A percentile compares a stretch with the other conserved stretches of the same genome.
Evolutionary conservation across 495 filamentous ascomycete genomes (phyloP).

Genomic region (Aspergillus incahuasiensis): DNA sequence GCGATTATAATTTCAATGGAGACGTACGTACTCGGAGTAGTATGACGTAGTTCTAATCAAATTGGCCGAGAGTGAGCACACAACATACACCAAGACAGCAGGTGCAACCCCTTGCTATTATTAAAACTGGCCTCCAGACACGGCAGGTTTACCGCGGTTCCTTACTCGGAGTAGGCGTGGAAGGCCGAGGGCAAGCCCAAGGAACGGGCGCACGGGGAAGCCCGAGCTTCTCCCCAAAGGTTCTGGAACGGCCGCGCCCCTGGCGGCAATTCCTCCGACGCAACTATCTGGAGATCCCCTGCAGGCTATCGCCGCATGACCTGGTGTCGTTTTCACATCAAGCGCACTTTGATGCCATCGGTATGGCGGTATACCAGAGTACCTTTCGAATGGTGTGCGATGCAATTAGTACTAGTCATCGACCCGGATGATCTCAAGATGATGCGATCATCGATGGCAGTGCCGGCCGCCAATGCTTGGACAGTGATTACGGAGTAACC

Average conservation of each 20-base stretch:
- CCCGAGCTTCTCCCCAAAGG: constrained; percentile 11
- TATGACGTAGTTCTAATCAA: too few species aligned
- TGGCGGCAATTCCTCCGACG: background rate
- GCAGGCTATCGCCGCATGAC: background rate
- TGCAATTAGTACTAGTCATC: too few species aligned
- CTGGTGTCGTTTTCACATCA: background rate
- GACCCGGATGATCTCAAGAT: too few species aligned
- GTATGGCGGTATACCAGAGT: too few species aligned
- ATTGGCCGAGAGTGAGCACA: too few species aligned
- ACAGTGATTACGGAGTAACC: too few species aligned
- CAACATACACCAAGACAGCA: background rate
- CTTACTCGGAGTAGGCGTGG: too few species aligned
- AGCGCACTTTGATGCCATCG: too few species aligned
- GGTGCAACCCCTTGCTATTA: background rate
- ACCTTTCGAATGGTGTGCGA: too few species aligned
- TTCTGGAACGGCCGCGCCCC: constrained; percentile 1
- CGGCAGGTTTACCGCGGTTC: background rate
- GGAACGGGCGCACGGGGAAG: constrained; percentile 9
- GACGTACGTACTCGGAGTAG: too few species aligned
- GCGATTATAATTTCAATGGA: too few species aligned
- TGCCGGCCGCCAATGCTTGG: background rate
- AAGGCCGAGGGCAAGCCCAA: too few species aligned
- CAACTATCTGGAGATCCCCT: background rate
- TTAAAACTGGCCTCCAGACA: background rate
- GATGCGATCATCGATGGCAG: background rate